Percentiles rank a stretch among this genome's conserved stretches.
phyloP scores from a whole-genome alignment of 179 eudicot genomes.

The Silene vulgaris region DNA sequence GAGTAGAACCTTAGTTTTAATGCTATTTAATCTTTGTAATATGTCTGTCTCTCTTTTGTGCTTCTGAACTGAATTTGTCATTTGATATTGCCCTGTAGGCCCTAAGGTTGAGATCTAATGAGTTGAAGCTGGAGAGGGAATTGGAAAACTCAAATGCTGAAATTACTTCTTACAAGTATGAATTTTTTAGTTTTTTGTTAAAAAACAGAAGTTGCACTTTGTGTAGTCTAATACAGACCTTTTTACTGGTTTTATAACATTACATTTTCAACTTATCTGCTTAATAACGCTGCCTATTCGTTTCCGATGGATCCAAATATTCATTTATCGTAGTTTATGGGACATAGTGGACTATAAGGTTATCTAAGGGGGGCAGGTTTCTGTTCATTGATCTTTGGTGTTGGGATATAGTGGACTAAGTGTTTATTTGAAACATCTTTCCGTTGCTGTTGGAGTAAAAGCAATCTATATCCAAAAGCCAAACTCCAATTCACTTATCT shows the following conservation, averaged over 20 bases:
- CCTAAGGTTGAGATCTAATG: slow-evolving; percentile 82
- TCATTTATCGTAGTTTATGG: too few species aligned
- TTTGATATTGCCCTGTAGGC: slow-evolving; percentile 42
- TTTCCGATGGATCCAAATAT: background rate
- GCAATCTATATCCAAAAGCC: too few species aligned
- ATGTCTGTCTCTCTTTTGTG: background rate
- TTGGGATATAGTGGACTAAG: too few species aligned
- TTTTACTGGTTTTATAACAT: background rate
- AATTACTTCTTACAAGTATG: slow-evolving; percentile 71
- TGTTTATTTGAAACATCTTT: too few species aligned
- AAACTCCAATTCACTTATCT: too few species aligned
- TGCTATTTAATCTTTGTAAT: background rate
- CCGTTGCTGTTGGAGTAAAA: too few species aligned
- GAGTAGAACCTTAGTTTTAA: background rate
- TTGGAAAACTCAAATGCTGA: slow-evolving; percentile 69
- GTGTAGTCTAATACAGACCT: background rate
- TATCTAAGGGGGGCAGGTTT: too few species aligned
- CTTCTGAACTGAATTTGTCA: slow-evolving; percentile 10
- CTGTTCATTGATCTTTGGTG: too few species aligned
- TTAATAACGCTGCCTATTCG: background rate
- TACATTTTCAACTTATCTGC: background rate
- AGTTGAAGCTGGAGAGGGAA: slow-evolving; percentile 85
- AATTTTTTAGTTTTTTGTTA: slow-evolving; percentile 5
- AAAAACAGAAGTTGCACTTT: background rate
- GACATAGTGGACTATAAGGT: too few species aligned